These are phyloP conservation scores for Aureobasidium pullulans DNA, from an alignment of 2,329 filamentous ascomycete genomes.

Conservation along the genomic window DNA sequence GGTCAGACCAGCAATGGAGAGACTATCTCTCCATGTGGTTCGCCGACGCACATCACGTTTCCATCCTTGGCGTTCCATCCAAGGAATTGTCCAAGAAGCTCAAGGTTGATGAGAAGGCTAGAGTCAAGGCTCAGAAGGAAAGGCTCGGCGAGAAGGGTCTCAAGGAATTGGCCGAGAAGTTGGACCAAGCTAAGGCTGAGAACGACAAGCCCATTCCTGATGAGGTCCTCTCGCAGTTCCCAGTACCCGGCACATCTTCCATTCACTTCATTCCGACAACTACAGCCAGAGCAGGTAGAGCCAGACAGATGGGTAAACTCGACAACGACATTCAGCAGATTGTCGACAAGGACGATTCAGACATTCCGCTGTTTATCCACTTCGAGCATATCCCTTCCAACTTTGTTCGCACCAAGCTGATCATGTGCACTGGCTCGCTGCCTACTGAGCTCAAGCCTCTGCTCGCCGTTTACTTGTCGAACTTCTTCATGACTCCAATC, in stretches of 20 bases:
- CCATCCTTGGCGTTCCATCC: conserved; percentile 82
- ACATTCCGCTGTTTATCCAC: conserved; percentile 81
- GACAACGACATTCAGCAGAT: conserved; percentile 65
- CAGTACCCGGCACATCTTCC: conserved; percentile 76
- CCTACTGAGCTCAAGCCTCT: conserved; percentile 80
- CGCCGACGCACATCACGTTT: conserved; percentile 75
- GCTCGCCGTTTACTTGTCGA: conserved; percentile 75
- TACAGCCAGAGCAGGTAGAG: conserved; percentile 75
- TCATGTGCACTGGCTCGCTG: conserved; percentile 69
- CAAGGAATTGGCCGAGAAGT: conserved; percentile 61
- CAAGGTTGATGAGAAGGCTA: conserved; percentile 71
- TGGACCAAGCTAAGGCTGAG: conserved; percentile 77
- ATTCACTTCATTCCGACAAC: conserved; percentile 91
- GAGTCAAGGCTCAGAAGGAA: conserved; percentile 71
- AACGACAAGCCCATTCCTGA: conserved; percentile 83
- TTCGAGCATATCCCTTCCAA: conserved; percentile 92
- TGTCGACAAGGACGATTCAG: conserved; percentile 60
- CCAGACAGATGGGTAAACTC: conserved; percentile 59
- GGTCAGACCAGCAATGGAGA: conserved; percentile 80
- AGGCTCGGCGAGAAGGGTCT: conserved; percentile 77
- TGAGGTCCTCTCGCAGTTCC: conserved; percentile 71
- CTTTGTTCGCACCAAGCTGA: conserved; percentile 78
- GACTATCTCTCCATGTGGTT: conserved; percentile 77
- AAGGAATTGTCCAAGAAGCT: conserved; percentile 68
- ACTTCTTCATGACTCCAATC: conserved; percentile 92